Evolutionary conservation across 1,139 yeast species (phyloP).

Genomic region (Pichia sp.): DNA sequence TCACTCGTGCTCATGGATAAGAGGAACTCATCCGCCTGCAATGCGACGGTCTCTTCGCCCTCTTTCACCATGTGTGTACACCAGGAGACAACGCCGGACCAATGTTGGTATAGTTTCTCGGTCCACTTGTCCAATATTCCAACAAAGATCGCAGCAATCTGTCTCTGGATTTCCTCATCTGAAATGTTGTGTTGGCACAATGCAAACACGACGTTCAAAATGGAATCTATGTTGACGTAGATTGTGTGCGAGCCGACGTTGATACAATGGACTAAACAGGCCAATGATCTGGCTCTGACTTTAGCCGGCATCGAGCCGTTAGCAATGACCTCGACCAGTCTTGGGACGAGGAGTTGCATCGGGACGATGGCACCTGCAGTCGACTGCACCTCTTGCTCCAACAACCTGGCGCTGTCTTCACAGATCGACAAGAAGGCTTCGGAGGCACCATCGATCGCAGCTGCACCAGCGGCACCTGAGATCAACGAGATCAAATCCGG

Average conservation of each 20-base stretch:
- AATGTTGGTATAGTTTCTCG: slow-evolving; percentile 72
- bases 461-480: slow-evolving; percentile 35
- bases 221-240: slow-evolving; percentile 60
- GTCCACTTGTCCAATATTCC: slow-evolving; percentile 71
- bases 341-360: slow-evolving; percentile 60
- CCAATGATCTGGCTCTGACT: slow-evolving; percentile 60
- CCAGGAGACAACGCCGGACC: slow-evolving; percentile 80
- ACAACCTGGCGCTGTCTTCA: slow-evolving; percentile 64
- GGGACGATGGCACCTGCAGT: slow-evolving; percentile 45
- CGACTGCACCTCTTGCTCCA: slow-evolving; percentile 62
- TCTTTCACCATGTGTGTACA: slow-evolving; percentile 75
- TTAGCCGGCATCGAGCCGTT: slow-evolving; percentile 36
- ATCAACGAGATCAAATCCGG: slow-evolving; percentile 63
- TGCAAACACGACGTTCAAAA: slow-evolving; percentile 57
- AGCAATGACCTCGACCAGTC: slow-evolving; percentile 51
- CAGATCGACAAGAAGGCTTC: slow-evolving; percentile 81
- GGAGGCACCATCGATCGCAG: slow-evolving; percentile 69
- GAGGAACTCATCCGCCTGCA: slow-evolving; percentile 91
- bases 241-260: slow-evolving; percentile 64
- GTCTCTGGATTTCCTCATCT: slow-evolving; percentile 58
- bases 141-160: slow-evolving; percentile 78
- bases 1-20: slow-evolving; percentile 68
- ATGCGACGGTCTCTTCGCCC: slow-evolving; percentile 66
- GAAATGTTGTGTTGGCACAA: slow-evolving; percentile 51
- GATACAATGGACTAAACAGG: slow-evolving; percentile 74